These are phyloP conservation scores for Talaromyces albobiverticillius DNA, from an alignment of 2,329 filamentous ascomycete genomes.

Conservation along the genomic window DNA sequence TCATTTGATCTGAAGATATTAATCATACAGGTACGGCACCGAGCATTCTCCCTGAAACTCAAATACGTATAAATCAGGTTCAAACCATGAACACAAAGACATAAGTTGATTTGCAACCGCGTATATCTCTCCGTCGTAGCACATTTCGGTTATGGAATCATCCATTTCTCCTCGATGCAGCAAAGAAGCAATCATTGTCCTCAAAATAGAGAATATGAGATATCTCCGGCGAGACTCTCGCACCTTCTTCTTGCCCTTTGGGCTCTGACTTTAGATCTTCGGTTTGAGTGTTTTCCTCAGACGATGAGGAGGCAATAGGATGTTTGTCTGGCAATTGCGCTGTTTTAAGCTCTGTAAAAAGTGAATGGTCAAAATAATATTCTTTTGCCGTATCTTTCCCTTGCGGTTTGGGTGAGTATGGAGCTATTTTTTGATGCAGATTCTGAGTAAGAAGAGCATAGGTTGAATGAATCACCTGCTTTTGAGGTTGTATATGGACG, in stretches of 20 bases:
- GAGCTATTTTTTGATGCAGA: not conserved
- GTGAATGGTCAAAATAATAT: too few relatives aligned
- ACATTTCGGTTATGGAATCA: not conserved
- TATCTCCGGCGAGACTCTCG: conserved; percentile 19
- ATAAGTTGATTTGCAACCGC: too few relatives aligned
- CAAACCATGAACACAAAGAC: too few relatives aligned
- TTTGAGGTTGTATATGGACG: not conserved
- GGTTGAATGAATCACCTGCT: not conserved
- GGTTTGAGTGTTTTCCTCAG: not conserved
- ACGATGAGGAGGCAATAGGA: too few relatives aligned
- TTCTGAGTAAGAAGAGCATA: not conserved
- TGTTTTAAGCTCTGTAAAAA: too few relatives aligned
- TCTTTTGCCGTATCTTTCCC: too few relatives aligned
- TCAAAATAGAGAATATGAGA: conserved; percentile 34
- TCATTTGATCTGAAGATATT: too few relatives aligned
- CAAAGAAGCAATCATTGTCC: conserved; percentile 35
- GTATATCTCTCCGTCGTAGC: too few relatives aligned
- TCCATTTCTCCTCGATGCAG: conserved; percentile 19
- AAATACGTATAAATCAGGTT: too few relatives aligned
- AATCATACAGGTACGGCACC: too few relatives aligned
- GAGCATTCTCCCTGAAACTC: too few relatives aligned
- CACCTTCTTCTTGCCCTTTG: not conserved
- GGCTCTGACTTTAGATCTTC: not conserved
- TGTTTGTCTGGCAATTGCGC: not conserved
- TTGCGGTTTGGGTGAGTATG: too few relatives aligned